Evolutionary conservation across 208 protist species (phyloP), one percentile per base, ranked within the genome.

Genomic region (Wallacemonas collosoma): DNA sequence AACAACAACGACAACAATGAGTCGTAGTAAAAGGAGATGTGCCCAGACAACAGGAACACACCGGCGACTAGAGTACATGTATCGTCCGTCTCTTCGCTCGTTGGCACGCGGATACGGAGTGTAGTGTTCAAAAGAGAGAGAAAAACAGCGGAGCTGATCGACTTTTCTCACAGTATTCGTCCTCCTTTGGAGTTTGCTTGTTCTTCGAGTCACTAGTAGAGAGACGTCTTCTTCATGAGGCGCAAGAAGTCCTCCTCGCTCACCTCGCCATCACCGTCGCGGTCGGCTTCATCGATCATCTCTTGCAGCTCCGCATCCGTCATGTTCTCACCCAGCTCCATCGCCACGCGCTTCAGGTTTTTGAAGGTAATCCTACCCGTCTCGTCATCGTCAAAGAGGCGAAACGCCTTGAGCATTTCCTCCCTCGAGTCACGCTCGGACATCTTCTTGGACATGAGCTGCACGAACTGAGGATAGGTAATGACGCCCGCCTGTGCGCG

Each of bases 261-360:
- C 47, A 99, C 93, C 77, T 98, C 96, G 38, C 97, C 97, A 77
- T 99, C 97, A 15, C 97, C 95, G 72, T 99, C 97, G 36, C 88
- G 66, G 72, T 99, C 98, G 2, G 97, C 97, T 81, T 98, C 97
- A 57, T 98, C 94, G 72, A 99, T 99, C 98, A 99, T 99, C 73
- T 98, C 97, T 76, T 98, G 90, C 48, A 99, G 73, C 75, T 99
- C 98, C 8, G 98, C 97, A 62, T 99, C 98, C 7, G 94, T 90
- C 82, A 99, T 93, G 77, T 98, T 97, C 81, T 99, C 98, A 1
- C 97, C 96, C 0, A 99, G 72, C 80, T 98, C 93, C 80, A 97
- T 90, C 72, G 97, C 97, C 2, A 99, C 97, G 7, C 88, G 79
- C 73, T 98, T 98, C 3, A 99, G 76, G 79, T 99, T 99, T 58